Evolutionary conservation across 2,329 filamentous ascomycete genomes (phyloP), one percentile per base, ranked within the genome.

Genomic region (Fusarium protoensiforme): DNA sequence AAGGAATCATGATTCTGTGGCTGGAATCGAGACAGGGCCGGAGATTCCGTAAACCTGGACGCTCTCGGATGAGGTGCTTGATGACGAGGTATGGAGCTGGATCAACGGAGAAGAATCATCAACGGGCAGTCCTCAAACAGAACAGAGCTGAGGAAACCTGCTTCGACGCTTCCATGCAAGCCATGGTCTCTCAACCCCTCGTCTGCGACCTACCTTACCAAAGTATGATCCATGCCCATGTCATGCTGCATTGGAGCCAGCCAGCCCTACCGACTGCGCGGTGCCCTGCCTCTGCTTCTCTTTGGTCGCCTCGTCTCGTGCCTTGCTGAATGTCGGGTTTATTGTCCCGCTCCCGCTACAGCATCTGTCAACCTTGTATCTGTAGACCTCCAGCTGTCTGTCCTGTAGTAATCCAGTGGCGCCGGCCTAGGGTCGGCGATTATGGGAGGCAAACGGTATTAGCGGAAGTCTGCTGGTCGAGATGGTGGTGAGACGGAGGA

Each of bases 341-440:
- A 66, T 48, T 61, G 24, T 63, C 39, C 61, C 46, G 31, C 38
- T 69, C 58, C 56, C 61, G 58, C 61, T 61, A 74, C 59, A 46
- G 61, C 65, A 61, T 60, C 46, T 68, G 62, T 48, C 67, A 71
- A 68, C 70, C 67, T 67, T 73, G 68, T 38, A 36, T 59, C 22
- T 22, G 43, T 27, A 48, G 22, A 48, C 43, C 22, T 48, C 43
- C 43, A n/a, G 18, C 48, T 53, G 48, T 20, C 46, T 14, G 11
- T 33, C 48, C 48, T 53, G 48, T 53, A 53, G 48, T 33, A 53
- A 53, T 39, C 33, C 24, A n/a, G 39, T 72, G 65, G 68, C 72
- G 72, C 68, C 65, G 72, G 68, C 65, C 72, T 48, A 62, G 51
- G 53, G 68, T 75, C 72, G 72, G 72, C 24, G 62, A 61, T 60